phyloP scores from a whole-genome alignment of 1,284 basidiomycete species.

The Cystobasidium slooffiae region DNA sequence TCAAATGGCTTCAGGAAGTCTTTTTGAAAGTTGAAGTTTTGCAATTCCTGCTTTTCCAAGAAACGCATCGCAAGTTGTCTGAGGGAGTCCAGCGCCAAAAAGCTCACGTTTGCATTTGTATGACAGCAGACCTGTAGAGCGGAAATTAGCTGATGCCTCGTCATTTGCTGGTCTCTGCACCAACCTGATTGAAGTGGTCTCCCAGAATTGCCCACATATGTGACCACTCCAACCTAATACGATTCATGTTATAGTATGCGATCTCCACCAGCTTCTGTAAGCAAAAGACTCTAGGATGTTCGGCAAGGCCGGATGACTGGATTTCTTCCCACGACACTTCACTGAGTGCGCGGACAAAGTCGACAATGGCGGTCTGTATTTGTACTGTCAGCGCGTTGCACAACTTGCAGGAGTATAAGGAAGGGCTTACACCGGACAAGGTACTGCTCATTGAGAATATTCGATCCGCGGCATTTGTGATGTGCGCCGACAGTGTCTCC shows the following conservation, averaged over 20 bases:
- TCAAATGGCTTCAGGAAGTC: conserved; percentile 99
- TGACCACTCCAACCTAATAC: conserved; percentile 98
- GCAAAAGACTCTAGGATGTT: conserved; percentile 93
- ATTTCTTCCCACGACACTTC: conserved; percentile 99
- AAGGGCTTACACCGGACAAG: conserved; percentile 78
- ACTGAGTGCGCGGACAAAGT: conserved; percentile 94
- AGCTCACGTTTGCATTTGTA: conserved; percentile 93
- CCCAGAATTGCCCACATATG: conserved; percentile 97
- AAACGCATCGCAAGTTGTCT: conserved; percentile 98
- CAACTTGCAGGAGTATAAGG: not conserved
- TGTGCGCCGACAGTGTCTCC: conserved; percentile 95
- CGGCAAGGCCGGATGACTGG: conserved; percentile 83
- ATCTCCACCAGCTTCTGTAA: conserved; percentile 99
- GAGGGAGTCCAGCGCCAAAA: conserved; percentile 96
- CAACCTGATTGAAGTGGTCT: conserved; percentile 96
- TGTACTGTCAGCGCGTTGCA: conserved; percentile 39
- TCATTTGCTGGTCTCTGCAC: conserved; percentile 43
- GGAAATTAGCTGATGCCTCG: not conserved
- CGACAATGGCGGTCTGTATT: conserved; percentile 87
- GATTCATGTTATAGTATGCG: conserved; percentile 99
- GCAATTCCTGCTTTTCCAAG: conserved; percentile 96
- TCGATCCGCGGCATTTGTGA: conserved; percentile 98
- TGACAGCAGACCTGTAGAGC: conserved; percentile 86
- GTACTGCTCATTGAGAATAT: conserved; percentile 96
- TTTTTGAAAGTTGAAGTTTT: conserved; percentile 99